Evolutionary conservation across 306 rosid species (phyloP).

Genomic region (Alnus glutinosa): DNA sequence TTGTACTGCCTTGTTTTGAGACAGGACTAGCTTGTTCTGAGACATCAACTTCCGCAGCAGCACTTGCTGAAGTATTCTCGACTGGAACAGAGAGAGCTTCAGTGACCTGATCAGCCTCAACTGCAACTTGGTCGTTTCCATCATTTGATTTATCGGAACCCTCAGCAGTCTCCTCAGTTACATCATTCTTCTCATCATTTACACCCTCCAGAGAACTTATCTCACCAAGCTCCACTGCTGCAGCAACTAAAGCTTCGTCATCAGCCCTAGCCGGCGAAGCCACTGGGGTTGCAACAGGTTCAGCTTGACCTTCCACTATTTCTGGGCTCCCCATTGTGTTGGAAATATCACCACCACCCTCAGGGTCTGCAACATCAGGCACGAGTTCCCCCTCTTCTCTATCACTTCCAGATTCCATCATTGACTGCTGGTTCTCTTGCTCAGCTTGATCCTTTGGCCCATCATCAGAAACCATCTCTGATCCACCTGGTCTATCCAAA

Average conservation of each 20-base stretch:
- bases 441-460: conserved; percentile 57
- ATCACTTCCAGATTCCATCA: conserved; percentile 48
- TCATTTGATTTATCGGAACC: conserved; percentile 67
- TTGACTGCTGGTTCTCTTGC: conserved; percentile 53
- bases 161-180: conserved; percentile 70
- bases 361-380: conserved; percentile 64
- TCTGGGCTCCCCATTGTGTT: conserved; percentile 48
- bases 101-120: conserved; percentile 56
- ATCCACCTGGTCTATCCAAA: conserved; percentile 51
- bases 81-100: conserved; percentile 39
- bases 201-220: conserved; percentile 57
- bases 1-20: conserved; percentile 31
- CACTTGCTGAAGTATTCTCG: conserved; percentile 40
- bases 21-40: conserved; percentile 43
- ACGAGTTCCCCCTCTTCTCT: conserved; percentile 88
- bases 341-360: conserved; percentile 48
- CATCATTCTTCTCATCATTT: conserved; percentile 68
- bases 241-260: conserved; percentile 49
- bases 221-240: conserved; percentile 53
- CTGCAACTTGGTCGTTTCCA: conserved; percentile 44
- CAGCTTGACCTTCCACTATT: conserved; percentile 59
- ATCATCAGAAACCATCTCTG: conserved; percentile 54
- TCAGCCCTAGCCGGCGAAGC: conserved; percentile 64
- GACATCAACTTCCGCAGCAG: conserved; percentile 39
- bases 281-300: conserved; percentile 55